These are phyloP conservation scores for Torrubiella hemipterigena DNA, from an alignment of 2,329 filamentous ascomycete species.

Conservation along the genomic window DNA sequence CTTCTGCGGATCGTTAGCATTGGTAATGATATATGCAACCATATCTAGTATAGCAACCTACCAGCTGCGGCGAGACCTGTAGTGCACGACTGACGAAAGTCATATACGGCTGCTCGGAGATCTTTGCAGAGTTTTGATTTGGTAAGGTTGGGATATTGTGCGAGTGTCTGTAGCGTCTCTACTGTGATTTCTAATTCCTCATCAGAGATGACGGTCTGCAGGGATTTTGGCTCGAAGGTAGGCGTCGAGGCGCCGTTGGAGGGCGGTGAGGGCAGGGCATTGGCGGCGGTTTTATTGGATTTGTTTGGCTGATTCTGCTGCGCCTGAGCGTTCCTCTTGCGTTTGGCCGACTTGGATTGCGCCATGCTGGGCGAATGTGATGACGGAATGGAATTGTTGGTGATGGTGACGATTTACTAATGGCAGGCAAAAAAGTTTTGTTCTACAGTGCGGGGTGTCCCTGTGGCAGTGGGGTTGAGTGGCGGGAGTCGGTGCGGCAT, in stretches of 20 bases:
- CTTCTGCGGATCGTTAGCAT: constrained; percentile 21
- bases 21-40: constrained; percentile 1
- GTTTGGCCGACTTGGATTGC: constrained; percentile 32
- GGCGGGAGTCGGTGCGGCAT: no score
- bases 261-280: constrained; percentile 21
- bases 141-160: constrained; percentile 48
- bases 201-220: constrained; percentile 42
- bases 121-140: constrained; percentile 59
- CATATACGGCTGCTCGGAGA: constrained; percentile 53
- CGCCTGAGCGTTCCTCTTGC: constrained; percentile 27
- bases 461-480: no score
- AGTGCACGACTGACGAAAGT: constrained; percentile 57
- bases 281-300: constrained; percentile 20
- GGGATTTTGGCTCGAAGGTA: constrained; percentile 31
- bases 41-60: constrained; percentile 12
- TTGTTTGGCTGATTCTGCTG: constrained; percentile 26
- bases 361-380: constrained; percentile 26
- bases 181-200: constrained; percentile 58
- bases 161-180: constrained; percentile 48
- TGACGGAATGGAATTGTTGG: no score
- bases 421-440: no score
- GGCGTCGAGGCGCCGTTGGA: constrained; percentile 23
- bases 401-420: no score
- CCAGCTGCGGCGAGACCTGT: constrained; percentile 50
- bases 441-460: no score